Percentiles rank a stretch among this genome's conserved stretches.
Conservation (phyloP, 805 yeast species). For the Ogataea philodendri region DNA sequence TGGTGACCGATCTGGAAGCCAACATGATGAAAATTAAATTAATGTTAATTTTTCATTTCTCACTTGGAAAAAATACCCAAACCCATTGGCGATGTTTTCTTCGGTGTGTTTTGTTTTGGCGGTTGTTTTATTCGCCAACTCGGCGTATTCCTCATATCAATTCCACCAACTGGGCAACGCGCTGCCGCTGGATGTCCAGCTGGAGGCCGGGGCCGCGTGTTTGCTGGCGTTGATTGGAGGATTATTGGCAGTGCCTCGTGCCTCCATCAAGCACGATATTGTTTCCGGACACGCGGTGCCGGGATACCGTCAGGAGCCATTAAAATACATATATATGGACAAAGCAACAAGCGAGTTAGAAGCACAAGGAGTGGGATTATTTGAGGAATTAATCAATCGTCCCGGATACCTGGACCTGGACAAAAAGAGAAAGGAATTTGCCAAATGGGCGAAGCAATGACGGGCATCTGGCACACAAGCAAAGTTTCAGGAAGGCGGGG, state of each 20-base stretch:
- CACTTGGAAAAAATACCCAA: not conserved
- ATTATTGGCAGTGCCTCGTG: constrained; percentile 32
- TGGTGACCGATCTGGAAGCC: constrained; percentile 10
- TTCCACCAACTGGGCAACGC: constrained; percentile 40
- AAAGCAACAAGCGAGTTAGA: constrained; percentile 50
- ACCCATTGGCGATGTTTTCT: constrained; percentile 13
- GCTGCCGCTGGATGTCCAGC: constrained; percentile 46
- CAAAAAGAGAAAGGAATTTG: constrained; percentile 44
- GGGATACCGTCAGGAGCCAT: constrained; percentile 28
- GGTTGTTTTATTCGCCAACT: constrained; percentile 38
- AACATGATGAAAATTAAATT: constrained; percentile 5
- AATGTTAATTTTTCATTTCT: constrained; percentile 3
- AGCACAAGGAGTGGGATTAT: constrained; percentile 42
- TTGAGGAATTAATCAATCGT: constrained; percentile 47
- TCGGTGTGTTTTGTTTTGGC: constrained; percentile 15
- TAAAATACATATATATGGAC: constrained; percentile 48
- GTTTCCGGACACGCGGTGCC: constrained; percentile 32
- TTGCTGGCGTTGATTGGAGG: constrained; percentile 41
- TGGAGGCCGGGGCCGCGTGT: constrained; percentile 52
- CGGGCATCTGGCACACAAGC: constrained; percentile 1
- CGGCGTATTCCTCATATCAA: constrained; percentile 55
- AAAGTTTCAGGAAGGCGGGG: constrained; percentile 1
- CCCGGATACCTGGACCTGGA: constrained; percentile 51
- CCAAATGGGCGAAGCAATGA: constrained; percentile 32
- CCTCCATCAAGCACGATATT: constrained; percentile 19